Evolutionary conservation across 345 rosid species (phyloP), one percentile per base, ranked within the genome.

Genomic region (Raphanus sativus): DNA sequence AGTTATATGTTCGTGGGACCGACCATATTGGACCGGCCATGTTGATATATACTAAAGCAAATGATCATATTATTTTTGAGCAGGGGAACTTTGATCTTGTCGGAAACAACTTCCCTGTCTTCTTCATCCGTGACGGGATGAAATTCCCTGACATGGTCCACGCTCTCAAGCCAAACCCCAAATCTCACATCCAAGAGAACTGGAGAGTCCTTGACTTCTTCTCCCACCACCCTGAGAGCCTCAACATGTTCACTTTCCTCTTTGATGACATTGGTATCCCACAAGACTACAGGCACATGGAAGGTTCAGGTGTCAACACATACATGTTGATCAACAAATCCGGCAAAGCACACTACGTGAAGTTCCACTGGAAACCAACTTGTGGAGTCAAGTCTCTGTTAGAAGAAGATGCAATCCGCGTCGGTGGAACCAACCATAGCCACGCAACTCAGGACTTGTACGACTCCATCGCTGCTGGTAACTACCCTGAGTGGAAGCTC

Each of bases 1-100:
- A 8, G 45, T n/a, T n/a, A n/a, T n/a, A n/a, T n/a, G n/a, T n/a
- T n/a, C n/a, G n/a, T n/a, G n/a, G n/a, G n/a, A n/a, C n/a, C n/a
- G n/a, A n/a, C n/a, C n/a, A n/a, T n/a, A n/a, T n/a, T 3, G 29
- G 3, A 2, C 29, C 42, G 11, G 11, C 3, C 11, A 33, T 8
- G 42, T 36, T 36, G 11, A 36, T 36, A 36, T 36, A 36, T 36
- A 8, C 54, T 45, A 25, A 59, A 78, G 45, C 12, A 10, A 58
- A 21, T 62, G 52, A 3, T 30, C 9, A 1, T 33, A 40, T 38
- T 12, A 11, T 30, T 30, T 15, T 36, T 48, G 60, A 65, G 28
- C 84, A 95, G 99, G 99, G 99, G 4, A 95, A 95, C 81, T 95
- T 95, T 81, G 99, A 95, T 85, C 94, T 95, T 42, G 98, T 95